Base-by-base conservation (phyloP, 305 asterid species). In the Galium porrigens region DNA sequence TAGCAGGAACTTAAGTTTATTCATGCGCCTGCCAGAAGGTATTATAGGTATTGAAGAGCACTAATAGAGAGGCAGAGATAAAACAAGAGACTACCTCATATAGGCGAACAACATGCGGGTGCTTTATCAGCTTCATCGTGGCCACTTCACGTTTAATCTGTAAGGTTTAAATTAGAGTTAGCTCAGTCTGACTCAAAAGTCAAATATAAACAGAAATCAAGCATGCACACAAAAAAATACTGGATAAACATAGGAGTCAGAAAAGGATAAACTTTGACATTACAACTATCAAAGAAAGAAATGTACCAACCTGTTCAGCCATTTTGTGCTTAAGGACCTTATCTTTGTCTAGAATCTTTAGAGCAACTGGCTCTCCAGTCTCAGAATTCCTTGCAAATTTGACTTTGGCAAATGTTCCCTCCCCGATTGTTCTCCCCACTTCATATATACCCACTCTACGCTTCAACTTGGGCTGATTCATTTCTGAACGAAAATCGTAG, bases 351-450 rank as follows among this genome's bases (percentile, higher is more conserved):
- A 90, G 90, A 71, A 87, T 87, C 85, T 90, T 90, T 79, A 90
- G 56, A 22, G 97, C 97, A 74, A 85, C 95, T 58, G 79, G 63
- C 30, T 87, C 84, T 54, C 86, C 94, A 0, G 86, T 85, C 82
- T 83, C 94, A 3, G 87, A 78, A 78, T 90, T 84, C 74, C 84
- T 79, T 42, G 95, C 95, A 74, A 84, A 85, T 57, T 87, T 90
- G 42, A 87, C 95, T 77, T 90, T 90, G 46, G 97, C 97, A 75
- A 87, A 90, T 70, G 97, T 74, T 52, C 97, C 97, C 82, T 90
- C 97, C 10, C 97, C 97, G 51, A 90, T 87, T n/a, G 97, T 90
- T 79, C 95, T 86, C 74, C 95, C 97, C 52, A 90, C 76, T 75
- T 90, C 97, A 82, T 87, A 90, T 81, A 83, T 86, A 59, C 95